A percentile compares a stretch with the other conserved stretches of the same genome.
Conservation (phyloP, 352 stramenopile genomes). For the Phytophthora sansomeana region DNA sequence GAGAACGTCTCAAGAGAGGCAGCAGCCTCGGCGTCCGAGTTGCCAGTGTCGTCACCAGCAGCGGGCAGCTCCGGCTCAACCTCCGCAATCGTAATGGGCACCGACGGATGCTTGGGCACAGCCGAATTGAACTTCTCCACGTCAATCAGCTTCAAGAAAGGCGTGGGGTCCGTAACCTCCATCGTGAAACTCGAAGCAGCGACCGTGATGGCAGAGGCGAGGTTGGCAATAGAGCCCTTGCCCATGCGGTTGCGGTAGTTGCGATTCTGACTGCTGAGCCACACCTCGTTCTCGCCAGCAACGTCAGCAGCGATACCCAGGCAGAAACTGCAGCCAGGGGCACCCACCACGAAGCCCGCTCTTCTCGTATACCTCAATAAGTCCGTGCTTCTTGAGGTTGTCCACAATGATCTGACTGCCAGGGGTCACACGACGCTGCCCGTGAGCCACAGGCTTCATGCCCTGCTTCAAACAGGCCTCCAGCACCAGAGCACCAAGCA, state of each 20-base stretch:
- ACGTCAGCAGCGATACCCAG: constrained; percentile 87
- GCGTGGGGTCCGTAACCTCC: constrained; percentile 78
- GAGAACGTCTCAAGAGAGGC: constrained; percentile 54
- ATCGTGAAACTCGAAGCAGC: constrained; percentile 87
- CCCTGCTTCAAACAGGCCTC: constrained; percentile 79
- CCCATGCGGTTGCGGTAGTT: constrained; percentile 92
- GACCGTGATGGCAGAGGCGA: constrained; percentile 83
- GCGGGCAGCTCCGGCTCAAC: constrained; percentile 59
- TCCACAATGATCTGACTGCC: constrained; percentile 84
- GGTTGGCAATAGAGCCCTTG: constrained; percentile 80
- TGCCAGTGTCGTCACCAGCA: constrained; percentile 13
- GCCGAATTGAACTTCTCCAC: constrained; percentile 69
- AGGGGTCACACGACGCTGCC: constrained; percentile 81
- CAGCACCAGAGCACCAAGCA: constrained; percentile 80
- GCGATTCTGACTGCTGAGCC: constrained; percentile 85
- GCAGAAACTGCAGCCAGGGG: constrained; percentile 84
- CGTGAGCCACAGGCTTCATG: constrained; percentile 59
- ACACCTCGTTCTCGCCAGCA: constrained; percentile 83
- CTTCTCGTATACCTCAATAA: constrained; percentile 82
- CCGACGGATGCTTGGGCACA: constrained; percentile 57
- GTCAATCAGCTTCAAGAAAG: constrained; percentile 80
- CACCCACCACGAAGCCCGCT: constrained; percentile 82
- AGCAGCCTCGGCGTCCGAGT: constrained; percentile 38
- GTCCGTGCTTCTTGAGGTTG: constrained; percentile 77
- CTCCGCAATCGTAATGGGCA: constrained; percentile 54